Evolutionary conservation across 2,329 filamentous ascomycete genomes (phyloP).

Genomic region (Alternaria conjuncta): DNA sequence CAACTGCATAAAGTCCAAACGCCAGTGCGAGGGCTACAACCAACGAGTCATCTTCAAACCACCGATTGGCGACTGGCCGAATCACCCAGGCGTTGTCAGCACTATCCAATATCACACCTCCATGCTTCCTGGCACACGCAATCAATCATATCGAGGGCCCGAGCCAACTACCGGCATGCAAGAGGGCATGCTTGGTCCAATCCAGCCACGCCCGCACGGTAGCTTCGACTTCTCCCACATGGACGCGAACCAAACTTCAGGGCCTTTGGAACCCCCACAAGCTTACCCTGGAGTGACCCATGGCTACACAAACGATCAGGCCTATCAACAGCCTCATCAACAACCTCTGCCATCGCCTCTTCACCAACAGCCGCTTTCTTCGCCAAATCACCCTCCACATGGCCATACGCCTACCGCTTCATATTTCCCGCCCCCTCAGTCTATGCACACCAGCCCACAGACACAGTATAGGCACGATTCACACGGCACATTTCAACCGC

Average conservation of each 20-base stretch:
- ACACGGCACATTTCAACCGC: constrained; percentile 21
- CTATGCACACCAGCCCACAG: constrained; percentile 32
- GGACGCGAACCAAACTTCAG: constrained; percentile 19
- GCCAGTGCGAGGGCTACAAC: constrained; percentile 83
- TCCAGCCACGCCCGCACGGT: constrained; percentile 36
- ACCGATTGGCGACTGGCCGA: constrained; percentile 63
- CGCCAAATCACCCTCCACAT: constrained; percentile 35
- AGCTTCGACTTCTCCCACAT: constrained; percentile 37
- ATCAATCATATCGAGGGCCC: constrained; percentile 22
- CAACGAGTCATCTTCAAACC: constrained; percentile 83
- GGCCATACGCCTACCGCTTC: constrained; percentile 38
- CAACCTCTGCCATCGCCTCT: constrained; percentile 42
- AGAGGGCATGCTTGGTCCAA: constrained; percentile 29
- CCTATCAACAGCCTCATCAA: constrained; percentile 40
- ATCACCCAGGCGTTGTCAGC: constrained; percentile 46
- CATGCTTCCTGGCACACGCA: constrained; percentile 45
- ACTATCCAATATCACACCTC: constrained; percentile 48
- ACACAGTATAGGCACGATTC: constrained; percentile 30
- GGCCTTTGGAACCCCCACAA: constrained; percentile 19
- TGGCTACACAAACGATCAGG: constrained; percentile 33
- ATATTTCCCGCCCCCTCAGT: constrained; percentile 42
- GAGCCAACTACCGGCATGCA: constrained; percentile 23
- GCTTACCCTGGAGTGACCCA: constrained; percentile 18
- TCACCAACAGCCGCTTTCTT: constrained; percentile 37
- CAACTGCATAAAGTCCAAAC: constrained; percentile 87